Evolutionary conservation across 2,329 filamentous ascomycete species (phyloP), one percentile per base, ranked within the genome.

Genomic region (Fusarium fujikuroi): DNA sequence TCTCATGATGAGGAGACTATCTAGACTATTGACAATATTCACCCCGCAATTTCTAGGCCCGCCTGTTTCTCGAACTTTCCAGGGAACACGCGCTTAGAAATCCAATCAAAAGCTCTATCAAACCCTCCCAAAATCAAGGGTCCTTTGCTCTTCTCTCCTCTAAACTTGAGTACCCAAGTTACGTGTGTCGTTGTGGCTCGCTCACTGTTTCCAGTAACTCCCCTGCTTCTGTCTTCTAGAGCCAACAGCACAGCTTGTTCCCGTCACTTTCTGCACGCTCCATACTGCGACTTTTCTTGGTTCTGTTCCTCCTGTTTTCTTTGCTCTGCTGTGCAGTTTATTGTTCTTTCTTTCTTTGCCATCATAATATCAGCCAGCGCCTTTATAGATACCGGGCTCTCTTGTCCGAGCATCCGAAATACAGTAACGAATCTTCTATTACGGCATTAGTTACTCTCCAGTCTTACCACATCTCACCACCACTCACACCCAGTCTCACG

Each of bases 1-100:
- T 69, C 50, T 57, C 68, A 70, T 70, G 68, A 70, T 66, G 46
- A 23, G 43, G 19, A 53, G 23, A 30, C 30, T 10, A 30, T 30
- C 30, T 30, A 11, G 30, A 11, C 28, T 30, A 30, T 34, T 34
- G 12, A 34, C 40, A 25, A 42, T 36, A 47, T 21, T 23, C 70
- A 67, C 70, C 72, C 61, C 65, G 59, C 60, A 72, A 61, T 69
- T 69, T 64, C 32, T 65, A 34, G 52, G 23, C 44, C 50, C 40
- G 46, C 40, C 36, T 10, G 65, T 64, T 78, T 78, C 76, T 78
- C 75, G 76, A 78, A 78, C 67, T 64, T 78, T 78, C 76, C 59
- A 76, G 66, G 61, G 47, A 57, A 56, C 49, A 52, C 71, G 76
- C 76, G 76, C 76, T 78, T 78, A 78, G 76, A 78, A 78, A 78